These are phyloP conservation scores for Rhododendron simsii DNA, from an alignment of 148 eudicot genomes.

Conservation along the genomic window DNA sequence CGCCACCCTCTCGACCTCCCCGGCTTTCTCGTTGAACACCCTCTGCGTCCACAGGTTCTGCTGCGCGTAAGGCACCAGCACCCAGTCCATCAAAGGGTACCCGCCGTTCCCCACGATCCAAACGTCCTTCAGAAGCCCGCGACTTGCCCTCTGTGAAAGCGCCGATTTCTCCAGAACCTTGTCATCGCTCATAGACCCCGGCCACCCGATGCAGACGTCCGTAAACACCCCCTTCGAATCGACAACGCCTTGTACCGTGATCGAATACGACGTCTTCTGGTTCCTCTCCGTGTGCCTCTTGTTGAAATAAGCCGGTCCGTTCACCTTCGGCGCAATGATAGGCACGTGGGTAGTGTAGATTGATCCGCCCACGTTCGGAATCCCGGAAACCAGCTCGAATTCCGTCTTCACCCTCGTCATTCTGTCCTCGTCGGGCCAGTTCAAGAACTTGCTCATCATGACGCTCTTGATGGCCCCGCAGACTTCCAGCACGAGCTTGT, in stretches of 20 bases:
- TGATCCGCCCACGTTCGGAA: conserved; percentile 58
- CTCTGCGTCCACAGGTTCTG: conserved; percentile 66
- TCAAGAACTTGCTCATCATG: conserved; percentile 50
- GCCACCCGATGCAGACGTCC: conserved; percentile 73
- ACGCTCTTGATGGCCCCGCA: conserved; percentile 50
- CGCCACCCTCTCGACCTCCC: conserved; percentile 38
- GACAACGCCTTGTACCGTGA: conserved; percentile 71
- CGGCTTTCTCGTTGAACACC: conserved; percentile 56
- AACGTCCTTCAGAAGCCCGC: conserved; percentile 34
- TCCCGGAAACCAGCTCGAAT: conserved; percentile 45
- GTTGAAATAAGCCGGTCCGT: conserved; percentile 52
- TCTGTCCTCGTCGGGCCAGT: conserved; percentile 56
- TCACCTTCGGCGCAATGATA: conserved; percentile 63
- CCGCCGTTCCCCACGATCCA: conserved; percentile 50
- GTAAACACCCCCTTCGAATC: conserved; percentile 52
- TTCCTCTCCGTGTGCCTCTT: conserved; percentile 76
- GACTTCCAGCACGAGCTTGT: conserved; percentile 65
- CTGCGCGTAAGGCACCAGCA: conserved; percentile 57
- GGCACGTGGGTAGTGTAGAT: conserved; percentile 79
- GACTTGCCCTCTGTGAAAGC: conserved; percentile 36
- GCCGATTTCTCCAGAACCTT: conserved; percentile 54
- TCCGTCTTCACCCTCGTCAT: conserved; percentile 21
- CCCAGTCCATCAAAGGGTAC: conserved; percentile 60
- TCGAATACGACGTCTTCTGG: conserved; percentile 63
- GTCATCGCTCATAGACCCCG: conserved; percentile 72